These are phyloP conservation scores for Pyrenopolyporus hunteri DNA, from an alignment of 495 filamentous ascomycete species.

Conservation along the genomic window DNA sequence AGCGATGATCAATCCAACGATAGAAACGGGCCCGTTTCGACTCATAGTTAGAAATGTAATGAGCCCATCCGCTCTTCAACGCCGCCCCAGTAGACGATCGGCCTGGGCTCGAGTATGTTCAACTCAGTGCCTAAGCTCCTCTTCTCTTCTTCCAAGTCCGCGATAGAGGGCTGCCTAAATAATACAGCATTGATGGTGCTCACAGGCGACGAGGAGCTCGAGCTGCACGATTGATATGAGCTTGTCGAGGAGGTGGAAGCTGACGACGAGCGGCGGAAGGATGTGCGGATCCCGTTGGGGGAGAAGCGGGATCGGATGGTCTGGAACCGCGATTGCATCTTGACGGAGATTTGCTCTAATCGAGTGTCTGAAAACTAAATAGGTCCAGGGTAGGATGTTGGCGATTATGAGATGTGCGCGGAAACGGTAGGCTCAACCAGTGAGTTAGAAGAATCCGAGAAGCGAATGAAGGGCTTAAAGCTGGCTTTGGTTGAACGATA, in stretches of 20 bases:
- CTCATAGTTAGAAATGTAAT: constrained; percentile 32
- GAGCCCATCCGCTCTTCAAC: constrained; percentile 59
- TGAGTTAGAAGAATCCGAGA: constrained; percentile 34
- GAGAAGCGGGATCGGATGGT: constrained; percentile 56
- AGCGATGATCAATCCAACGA: too few relatives aligned
- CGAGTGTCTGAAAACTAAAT: neutral
- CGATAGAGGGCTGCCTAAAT: constrained; percentile 53
- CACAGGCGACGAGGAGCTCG: constrained; percentile 48
- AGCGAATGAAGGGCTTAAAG: constrained; percentile 39
- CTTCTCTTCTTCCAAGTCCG: constrained; percentile 56
- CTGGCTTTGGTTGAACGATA: constrained; percentile 42
- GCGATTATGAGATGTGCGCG: constrained; percentile 9
- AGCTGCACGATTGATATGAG: constrained; percentile 49
- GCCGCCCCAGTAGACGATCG: constrained; percentile 60
- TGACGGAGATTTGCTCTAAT: constrained; percentile 16
- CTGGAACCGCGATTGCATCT: constrained; percentile 58
- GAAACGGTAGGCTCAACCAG: constrained; percentile 49
- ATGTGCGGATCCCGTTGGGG: constrained; percentile 52
- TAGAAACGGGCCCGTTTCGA: neutral
- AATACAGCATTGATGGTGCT: constrained; percentile 60
- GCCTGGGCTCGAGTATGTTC: constrained; percentile 59
- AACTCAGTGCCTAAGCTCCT: constrained; percentile 52
- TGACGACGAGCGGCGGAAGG: constrained; percentile 55
- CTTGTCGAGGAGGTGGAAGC: constrained; percentile 49
- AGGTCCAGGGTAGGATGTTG: neutral